Conservation (phyloP, 768 basidiomycete species). For the Termitomyces sp. region DNA sequence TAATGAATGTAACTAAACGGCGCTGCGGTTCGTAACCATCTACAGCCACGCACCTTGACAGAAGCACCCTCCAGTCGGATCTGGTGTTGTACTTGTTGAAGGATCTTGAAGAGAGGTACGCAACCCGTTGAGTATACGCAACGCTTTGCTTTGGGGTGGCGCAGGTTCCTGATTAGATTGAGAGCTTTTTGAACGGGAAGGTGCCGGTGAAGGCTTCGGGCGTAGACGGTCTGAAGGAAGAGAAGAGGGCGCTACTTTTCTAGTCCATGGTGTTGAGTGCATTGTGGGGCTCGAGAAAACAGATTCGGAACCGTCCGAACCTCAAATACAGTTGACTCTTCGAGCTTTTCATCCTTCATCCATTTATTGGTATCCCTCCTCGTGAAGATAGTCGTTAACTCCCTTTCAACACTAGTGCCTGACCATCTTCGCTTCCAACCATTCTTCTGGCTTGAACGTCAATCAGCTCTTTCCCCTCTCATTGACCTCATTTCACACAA, state of each 20-base stretch:
- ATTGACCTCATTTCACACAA: too few species aligned
- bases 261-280: constrained; percentile 40
- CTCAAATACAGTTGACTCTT: too few species aligned
- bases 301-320: background rate
- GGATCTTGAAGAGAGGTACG: constrained; percentile 32
- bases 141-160: constrained; percentile 42
- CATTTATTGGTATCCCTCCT: too few species aligned
- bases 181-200: constrained; percentile 29
- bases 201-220: constrained; percentile 20
- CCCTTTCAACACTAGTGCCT: too few species aligned
- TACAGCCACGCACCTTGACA: constrained; percentile 47
- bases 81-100: constrained; percentile 26
- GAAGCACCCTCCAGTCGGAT: constrained; percentile 65
- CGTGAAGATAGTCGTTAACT: too few species aligned
- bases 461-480: too few species aligned
- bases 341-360: too few species aligned
- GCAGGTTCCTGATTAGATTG: constrained; percentile 21
- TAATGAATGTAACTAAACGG: constrained; percentile 15
- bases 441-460: too few species aligned
- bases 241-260: constrained; percentile 30
- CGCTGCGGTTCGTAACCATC: background rate
- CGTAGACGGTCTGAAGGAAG: constrained; percentile 54
- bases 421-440: too few species aligned
- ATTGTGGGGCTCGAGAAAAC: constrained; percentile 16
- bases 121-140: constrained; percentile 43